Evolutionary conservation across 1,139 yeast genomes (phyloP).

Genomic region (Diutina siamensis): DNA sequence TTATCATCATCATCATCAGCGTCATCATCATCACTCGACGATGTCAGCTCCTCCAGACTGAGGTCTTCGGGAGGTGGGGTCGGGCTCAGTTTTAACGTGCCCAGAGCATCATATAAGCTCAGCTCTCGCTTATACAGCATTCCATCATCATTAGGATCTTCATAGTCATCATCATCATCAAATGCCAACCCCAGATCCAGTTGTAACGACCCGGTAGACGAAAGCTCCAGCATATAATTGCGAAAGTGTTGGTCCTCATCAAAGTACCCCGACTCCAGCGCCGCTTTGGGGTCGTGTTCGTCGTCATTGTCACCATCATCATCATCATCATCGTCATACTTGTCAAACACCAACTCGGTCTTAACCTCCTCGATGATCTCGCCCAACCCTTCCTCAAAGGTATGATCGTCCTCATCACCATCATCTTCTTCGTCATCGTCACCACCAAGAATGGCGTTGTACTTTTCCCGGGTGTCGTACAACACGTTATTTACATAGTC

Average conservation of each 20-base stretch:
- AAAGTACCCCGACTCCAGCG: slow-evolving; percentile 18
- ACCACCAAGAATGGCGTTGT: slow-evolving; percentile 92
- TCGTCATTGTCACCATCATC: slow-evolving; percentile 14
- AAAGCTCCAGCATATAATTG: slow-evolving; percentile 73
- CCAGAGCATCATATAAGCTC: slow-evolving; percentile 42
- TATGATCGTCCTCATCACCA: slow-evolving; percentile 22
- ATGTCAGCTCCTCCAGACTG: background rate
- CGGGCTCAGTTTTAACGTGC: slow-evolving; percentile 16
- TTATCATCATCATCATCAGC: slow-evolving; percentile 4
- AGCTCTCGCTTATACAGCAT: slow-evolving; percentile 57
- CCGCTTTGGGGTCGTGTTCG: slow-evolving; percentile 8
- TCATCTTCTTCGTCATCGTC: slow-evolving; percentile 16
- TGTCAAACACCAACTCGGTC: slow-evolving; percentile 21
- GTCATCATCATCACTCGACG: slow-evolving; percentile 3
- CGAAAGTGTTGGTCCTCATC: slow-evolving; percentile 41
- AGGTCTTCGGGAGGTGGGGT: slow-evolving; percentile 2
- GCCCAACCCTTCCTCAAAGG: slow-evolving; percentile 43
- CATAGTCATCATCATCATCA: slow-evolving; percentile 48
- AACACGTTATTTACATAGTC: slow-evolving; percentile 74
- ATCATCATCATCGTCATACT: slow-evolving; percentile 13
- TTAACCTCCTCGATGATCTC: slow-evolving; percentile 30
- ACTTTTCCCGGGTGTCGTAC: slow-evolving; percentile 84
- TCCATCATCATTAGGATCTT: slow-evolving; percentile 77
- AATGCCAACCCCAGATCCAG: slow-evolving; percentile 8
- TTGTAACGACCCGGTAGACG: slow-evolving; percentile 48